Evolutionary conservation across 1,284 basidiomycete species (phyloP).

Genomic region (Peniophora sp.): DNA sequence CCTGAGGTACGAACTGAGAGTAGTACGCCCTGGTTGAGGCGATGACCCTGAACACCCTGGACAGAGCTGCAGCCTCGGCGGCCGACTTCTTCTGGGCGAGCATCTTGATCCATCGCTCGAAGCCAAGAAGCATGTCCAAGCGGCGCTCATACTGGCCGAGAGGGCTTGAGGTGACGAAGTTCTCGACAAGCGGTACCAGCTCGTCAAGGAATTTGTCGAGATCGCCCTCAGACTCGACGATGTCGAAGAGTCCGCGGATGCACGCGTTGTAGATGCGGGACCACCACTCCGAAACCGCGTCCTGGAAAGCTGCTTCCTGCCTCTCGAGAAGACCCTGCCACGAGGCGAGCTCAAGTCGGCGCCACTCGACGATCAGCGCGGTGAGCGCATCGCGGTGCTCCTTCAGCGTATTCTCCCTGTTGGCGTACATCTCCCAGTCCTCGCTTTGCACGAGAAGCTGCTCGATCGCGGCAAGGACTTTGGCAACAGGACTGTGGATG

Average conservation of each 20-base stretch:
- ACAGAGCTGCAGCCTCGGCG: constrained; percentile 24
- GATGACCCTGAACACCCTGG: constrained; percentile 57
- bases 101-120: constrained; percentile 42
- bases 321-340: constrained; percentile 83
- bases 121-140: constrained; percentile 65
- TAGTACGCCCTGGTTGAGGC: constrained; percentile 65
- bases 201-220: constrained; percentile 53
- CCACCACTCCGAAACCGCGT: constrained; percentile 80
- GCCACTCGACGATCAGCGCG: constrained; percentile 82
- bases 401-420: constrained; percentile 77
- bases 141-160: constrained; percentile 79
- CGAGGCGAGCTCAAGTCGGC: constrained; percentile 80
- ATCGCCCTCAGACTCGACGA: constrained; percentile 28
- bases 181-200: constrained; percentile 75
- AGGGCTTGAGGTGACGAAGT: constrained; percentile 73
- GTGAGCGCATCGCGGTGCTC: constrained; percentile 62
- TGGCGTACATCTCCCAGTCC: constrained; percentile 96
- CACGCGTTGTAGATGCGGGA: constrained; percentile 84
- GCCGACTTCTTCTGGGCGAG: constrained; percentile 23
- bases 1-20: constrained; percentile 45
- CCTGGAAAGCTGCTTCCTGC: constrained; percentile 55
- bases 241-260: constrained; percentile 57
- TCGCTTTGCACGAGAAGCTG: constrained; percentile 83
- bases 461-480: constrained; percentile 80
- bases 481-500: constrained; percentile 73